Evolutionary conservation across 345 rosid species (phyloP).

Genomic region (Eucalyptus guilfoylei): DNA sequence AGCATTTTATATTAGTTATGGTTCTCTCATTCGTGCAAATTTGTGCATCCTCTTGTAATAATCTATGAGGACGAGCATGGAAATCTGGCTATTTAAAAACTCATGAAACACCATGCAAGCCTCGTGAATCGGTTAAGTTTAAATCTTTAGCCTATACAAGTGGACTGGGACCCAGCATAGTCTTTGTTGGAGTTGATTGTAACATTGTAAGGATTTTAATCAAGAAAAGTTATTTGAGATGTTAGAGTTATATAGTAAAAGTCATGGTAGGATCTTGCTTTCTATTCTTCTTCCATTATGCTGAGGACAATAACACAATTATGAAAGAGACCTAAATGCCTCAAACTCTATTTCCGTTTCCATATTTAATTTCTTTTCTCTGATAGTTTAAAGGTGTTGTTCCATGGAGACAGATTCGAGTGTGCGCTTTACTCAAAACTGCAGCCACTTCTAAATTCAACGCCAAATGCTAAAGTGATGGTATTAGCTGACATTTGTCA

Average conservation of each 20-base stretch:
- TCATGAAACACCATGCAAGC: not conserved
- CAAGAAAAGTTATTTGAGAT: not conserved
- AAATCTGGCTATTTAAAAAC: not conserved
- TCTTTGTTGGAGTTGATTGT: not conserved
- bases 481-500: not conserved
- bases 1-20: not conserved
- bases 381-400: not conserved
- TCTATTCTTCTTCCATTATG: not conserved
- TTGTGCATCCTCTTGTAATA: not conserved
- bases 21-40: not conserved
- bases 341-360: not conserved
- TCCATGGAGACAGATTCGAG: not conserved
- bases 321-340: not conserved
- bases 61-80: not conserved
- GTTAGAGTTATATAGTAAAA: not conserved
- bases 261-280: not conserved
- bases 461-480: not conserved
- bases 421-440: not conserved
- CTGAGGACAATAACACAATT: not conserved
- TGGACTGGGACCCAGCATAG: fast-evolving
- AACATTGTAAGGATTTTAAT: not conserved
- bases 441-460: not conserved
- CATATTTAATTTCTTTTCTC: not conserved
- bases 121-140: not conserved
- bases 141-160: not conserved